Conservation (phyloP, 768 basidiomycete genomes). For the Rhizopogon rudus region DNA sequence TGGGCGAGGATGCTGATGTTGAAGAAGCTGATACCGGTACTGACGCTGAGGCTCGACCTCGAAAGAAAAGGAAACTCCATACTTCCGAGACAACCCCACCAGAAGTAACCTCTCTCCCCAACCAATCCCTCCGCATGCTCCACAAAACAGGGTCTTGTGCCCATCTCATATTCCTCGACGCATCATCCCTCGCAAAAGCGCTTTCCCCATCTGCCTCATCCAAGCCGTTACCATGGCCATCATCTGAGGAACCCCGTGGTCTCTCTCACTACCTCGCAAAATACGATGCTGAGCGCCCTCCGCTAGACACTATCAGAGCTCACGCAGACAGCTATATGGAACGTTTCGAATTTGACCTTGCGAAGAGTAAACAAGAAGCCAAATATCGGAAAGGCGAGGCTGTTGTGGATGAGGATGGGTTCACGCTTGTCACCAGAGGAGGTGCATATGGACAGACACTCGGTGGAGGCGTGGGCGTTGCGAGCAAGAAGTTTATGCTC, state of each 20-base stretch:
- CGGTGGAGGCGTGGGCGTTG: slow-evolving; percentile 71
- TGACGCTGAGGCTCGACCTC: slow-evolving; percentile 14
- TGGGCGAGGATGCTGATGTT: slow-evolving; percentile 1
- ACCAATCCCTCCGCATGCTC: slow-evolving; percentile 45
- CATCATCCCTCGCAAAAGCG: slow-evolving; percentile 64
- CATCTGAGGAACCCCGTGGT: slow-evolving; percentile 58
- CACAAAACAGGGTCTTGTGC: slow-evolving; percentile 63
- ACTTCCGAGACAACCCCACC: slow-evolving; percentile 31
- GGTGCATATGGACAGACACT: slow-evolving; percentile 87
- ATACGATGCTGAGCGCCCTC: slow-evolving; percentile 67
- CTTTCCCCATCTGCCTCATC: slow-evolving; percentile 38
- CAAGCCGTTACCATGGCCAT: slow-evolving; percentile 64
- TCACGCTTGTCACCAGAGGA: slow-evolving; percentile 89
- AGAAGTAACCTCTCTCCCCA: slow-evolving; percentile 57
- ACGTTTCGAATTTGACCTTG: slow-evolving; percentile 60
- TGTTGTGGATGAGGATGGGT: slow-evolving; percentile 91
- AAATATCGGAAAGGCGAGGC: slow-evolving; percentile 81
- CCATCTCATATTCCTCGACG: slow-evolving; percentile 69
- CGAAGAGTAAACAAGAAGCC: slow-evolving; percentile 55
- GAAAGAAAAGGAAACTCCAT: slow-evolving; percentile 27
- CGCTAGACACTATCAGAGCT: slow-evolving; percentile 65
- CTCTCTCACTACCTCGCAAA: slow-evolving; percentile 65
- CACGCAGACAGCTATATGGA: slow-evolving; percentile 79
- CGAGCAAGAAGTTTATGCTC: slow-evolving; percentile 51
- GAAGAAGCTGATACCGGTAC: background rate